Conservation (phyloP, 2,329 filamentous ascomycete species). For the Trichoderma simmonsii region DNA sequence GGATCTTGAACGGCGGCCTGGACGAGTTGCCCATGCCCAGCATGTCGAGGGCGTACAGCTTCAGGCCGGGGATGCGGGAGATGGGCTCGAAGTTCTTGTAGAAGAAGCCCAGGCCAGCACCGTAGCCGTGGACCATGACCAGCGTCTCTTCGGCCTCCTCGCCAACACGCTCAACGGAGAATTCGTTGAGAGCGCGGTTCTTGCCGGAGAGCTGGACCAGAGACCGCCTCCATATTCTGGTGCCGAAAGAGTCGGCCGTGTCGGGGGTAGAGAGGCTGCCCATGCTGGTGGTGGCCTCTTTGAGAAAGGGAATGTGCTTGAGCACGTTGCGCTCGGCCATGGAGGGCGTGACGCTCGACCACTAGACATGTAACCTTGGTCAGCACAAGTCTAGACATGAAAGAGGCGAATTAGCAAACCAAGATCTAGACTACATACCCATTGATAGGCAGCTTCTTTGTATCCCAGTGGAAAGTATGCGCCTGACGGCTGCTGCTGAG, state of each 20-base stretch:
- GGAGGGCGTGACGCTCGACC: slow-evolving; percentile 78
- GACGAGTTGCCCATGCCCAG: slow-evolving; percentile 90
- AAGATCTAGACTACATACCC: slow-evolving; percentile 56
- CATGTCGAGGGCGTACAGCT: slow-evolving; percentile 90
- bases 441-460: slow-evolving; percentile 87
- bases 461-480: slow-evolving; percentile 81
- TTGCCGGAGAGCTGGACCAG: slow-evolving; percentile 83
- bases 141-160: slow-evolving; percentile 80
- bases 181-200: slow-evolving; percentile 86
- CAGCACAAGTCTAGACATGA: neutral
- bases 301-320: slow-evolving; percentile 78
- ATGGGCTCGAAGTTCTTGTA: slow-evolving; percentile 96
- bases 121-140: slow-evolving; percentile 96
- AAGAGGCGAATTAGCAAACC: neutral
- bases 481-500: slow-evolving; percentile 30
- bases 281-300: slow-evolving; percentile 69
- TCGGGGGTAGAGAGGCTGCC: slow-evolving; percentile 41
- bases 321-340: slow-evolving; percentile 86
- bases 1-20: slow-evolving; percentile 78
- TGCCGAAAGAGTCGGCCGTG: slow-evolving; percentile 74
- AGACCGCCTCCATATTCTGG: slow-evolving; percentile 77
- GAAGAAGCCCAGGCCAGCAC: slow-evolving; percentile 93
- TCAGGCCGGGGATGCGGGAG: slow-evolving; percentile 75
- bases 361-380: slow-evolving; percentile 48
- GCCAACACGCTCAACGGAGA: slow-evolving; percentile 79